phyloP scores from a whole-genome alignment of 2,329 filamentous ascomycete species.

The Hypoxylon sp. region DNA sequence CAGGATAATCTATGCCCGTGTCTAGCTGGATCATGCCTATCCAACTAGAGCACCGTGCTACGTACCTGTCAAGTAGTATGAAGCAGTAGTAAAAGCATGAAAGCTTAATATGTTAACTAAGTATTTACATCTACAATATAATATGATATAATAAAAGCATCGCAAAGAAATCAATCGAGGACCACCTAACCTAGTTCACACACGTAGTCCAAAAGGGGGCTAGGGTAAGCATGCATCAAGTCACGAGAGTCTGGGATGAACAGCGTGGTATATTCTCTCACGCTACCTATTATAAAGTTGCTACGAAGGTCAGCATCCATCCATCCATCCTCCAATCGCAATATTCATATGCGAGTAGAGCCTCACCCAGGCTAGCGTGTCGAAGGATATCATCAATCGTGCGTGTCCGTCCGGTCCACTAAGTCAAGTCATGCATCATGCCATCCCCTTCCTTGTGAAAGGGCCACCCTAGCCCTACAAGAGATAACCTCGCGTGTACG shows the following conservation, averaged over 20 bases:
- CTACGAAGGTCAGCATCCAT: background rate
- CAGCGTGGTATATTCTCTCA: constrained; percentile 1
- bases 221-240: background rate
- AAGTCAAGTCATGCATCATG: constrained; percentile 1
- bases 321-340: constrained; percentile 7
- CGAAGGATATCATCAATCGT: constrained; percentile 36
- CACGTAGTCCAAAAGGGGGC: background rate
- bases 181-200: too few species aligned
- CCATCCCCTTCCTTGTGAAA: constrained; percentile 5
- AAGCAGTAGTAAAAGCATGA: too few species aligned
- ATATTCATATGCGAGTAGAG: constrained; percentile 14
- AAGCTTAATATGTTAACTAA: too few species aligned
- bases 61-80: too few species aligned
- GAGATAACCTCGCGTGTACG: constrained; percentile 13
- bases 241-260: background rate
- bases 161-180: too few species aligned
- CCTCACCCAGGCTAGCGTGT: constrained; percentile 1
- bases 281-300: constrained; percentile 13
- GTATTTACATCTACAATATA: too few species aligned
- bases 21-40: background rate
- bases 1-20: background rate
- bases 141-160: too few species aligned
- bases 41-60: too few species aligned
- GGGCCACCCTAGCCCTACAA: constrained; percentile 10
- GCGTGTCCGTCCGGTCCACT: constrained; percentile 19